Evolutionary conservation across 768 basidiomycete genomes (phyloP), one percentile per base, ranked within the genome.

Genomic region (Boletus huronensis): DNA sequence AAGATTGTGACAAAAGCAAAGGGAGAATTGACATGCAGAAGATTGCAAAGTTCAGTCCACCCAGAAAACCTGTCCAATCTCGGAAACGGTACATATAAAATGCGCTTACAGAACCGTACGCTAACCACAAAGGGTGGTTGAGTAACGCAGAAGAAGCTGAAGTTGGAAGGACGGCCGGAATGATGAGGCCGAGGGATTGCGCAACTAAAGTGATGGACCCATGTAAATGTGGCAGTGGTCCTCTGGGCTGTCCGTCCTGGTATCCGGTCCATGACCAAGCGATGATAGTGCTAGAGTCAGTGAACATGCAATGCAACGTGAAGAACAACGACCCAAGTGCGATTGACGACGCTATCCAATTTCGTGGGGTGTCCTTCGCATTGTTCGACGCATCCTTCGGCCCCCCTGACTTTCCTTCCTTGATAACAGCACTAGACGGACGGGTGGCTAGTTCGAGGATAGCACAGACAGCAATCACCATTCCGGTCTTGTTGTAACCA

Each of bases 241-340:
- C 92, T 47, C 73, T 79, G 32, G 84, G 79, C 4, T 65, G 64
- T 35, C 78, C 72, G 41, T 85, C 74, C 21, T 82, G 79, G 58
- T 86, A 94, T n/a, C 92, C 92, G 0, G 90, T 88, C 92, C 92
- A 95, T 2, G 88, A 86, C 88, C 90, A 93, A 19, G 89, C 83
- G 54, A 93, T 78, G 42, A 93, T 78, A 0, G 90, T 90, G 59
- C 84, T 86, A 2, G 87, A 74, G 53, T 95, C 92, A 3, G 84
- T 79, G 48, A 92, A 72, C 40, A 91, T 76, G 43, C 82, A 84
- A 61, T 93, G 88, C 0, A 92, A 64, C 13, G 81, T 79, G 72
- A 88, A 93, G 10, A 93, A 66, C 28, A 89, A 72, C 31, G 82
- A 79, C 3, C 88, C 89, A 9, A 90, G 73, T 0, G 87, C 79